Conservation (phyloP, 345 rosid species). For the Chamaenerion angustifolium region DNA sequence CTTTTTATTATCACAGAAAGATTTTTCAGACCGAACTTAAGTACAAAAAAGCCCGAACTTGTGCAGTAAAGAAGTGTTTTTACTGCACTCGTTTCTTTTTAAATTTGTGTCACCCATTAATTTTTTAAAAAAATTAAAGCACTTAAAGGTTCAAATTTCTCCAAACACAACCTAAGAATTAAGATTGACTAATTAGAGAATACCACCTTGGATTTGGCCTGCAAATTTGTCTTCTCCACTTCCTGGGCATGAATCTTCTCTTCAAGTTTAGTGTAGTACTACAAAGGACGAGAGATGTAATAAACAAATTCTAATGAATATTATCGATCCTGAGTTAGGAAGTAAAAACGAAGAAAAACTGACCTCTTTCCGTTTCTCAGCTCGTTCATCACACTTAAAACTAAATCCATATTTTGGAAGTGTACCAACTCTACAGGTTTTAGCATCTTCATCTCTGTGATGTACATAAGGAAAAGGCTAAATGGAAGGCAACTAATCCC, state of each 20-base stretch:
- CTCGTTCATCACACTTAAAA: conserved; percentile 87
- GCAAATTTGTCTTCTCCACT: conserved; percentile 55
- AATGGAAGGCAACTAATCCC: too few relatives aligned
- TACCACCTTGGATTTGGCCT: conserved; percentile 85
- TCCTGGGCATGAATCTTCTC: conserved; percentile 93
- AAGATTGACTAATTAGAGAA: neutral
- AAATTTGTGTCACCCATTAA: neutral
- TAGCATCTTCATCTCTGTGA: conserved; percentile 52
- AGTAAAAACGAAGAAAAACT: conserved; percentile 11
- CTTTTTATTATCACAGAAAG: too few relatives aligned
- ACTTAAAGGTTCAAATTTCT: too few relatives aligned
- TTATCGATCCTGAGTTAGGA: neutral
- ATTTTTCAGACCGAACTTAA: too few relatives aligned
- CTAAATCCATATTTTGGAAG: conserved; percentile 96
- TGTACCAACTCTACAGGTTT: conserved; percentile 44
- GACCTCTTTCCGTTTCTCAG: conserved; percentile 96
- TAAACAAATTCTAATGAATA: neutral
- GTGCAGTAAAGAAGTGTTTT: too few relatives aligned
- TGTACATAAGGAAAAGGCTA: conserved; percentile 14
- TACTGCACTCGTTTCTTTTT: too few relatives aligned
- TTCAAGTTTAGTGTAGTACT: conserved; percentile 91
- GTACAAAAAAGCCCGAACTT: too few relatives aligned
- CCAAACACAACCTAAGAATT: too few relatives aligned
- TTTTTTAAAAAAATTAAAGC: neutral
- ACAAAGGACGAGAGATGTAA: conserved; percentile 12